phyloP scores from a whole-genome alignment of 192 early-diverging fungal genomes.

The Obelidium mucronatum region DNA sequence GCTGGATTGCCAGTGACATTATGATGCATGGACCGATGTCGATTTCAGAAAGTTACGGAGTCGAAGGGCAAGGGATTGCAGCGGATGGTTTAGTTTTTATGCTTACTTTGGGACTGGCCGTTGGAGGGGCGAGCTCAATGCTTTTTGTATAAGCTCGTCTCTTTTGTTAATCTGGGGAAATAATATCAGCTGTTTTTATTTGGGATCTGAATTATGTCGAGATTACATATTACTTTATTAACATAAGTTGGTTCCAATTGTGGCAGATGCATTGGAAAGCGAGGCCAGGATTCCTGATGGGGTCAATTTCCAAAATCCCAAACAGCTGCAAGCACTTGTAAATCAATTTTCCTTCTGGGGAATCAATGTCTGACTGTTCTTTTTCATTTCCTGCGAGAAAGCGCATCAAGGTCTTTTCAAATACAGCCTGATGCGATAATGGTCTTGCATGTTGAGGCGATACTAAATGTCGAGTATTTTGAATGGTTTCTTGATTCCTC shows the following conservation, averaged over 20 bases:
- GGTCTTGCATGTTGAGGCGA: background rate
- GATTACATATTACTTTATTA: background rate
- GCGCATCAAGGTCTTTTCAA: background rate
- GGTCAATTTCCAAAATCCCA: background rate
- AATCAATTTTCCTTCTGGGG: background rate
- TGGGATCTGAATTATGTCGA: too few species aligned
- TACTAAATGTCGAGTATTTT: background rate
- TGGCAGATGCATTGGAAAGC: background rate
- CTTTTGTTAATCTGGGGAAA: too few species aligned
- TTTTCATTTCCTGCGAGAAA: too few species aligned
- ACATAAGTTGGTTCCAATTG: background rate
- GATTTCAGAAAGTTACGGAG: background rate
- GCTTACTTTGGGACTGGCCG: slow-evolving; percentile 16
- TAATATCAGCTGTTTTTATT: too few species aligned
- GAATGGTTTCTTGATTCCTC: too few species aligned
- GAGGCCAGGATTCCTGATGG: background rate
- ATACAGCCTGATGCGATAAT: background rate
- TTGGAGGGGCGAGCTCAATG: background rate
- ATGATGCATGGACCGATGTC: slow-evolving; percentile 4
- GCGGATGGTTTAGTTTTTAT: slow-evolving; percentile 5
- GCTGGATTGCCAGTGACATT: slow-evolving; percentile 17
- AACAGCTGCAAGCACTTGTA: background rate
- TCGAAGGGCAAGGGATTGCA: background rate
- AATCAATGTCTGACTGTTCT: background rate
- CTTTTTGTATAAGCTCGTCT: slow-evolving; percentile 25